Evolutionary conservation across 352 stramenopile genomes (phyloP), one percentile per base, ranked within the genome.

Genomic region (Globisporangium emineosum): DNA sequence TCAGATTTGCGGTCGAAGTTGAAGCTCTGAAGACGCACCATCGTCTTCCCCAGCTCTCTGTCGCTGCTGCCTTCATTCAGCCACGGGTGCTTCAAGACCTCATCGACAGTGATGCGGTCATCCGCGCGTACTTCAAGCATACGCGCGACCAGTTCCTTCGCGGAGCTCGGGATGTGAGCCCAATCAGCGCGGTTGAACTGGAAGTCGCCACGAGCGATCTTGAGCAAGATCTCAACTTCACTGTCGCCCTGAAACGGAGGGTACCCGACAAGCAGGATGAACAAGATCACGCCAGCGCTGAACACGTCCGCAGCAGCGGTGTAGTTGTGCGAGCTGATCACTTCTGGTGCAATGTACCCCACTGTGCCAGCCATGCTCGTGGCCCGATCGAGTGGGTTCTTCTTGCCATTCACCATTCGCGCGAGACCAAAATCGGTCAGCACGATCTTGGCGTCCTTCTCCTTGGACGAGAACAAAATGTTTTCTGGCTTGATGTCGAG

Each of bases 401-500:
- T 67, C 42, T 86, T 88, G 54, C 80, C 81, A 50, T 89, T 85
- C 43, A 90, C 74, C 79, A 91, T 93, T 27, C 82, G 80, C 15
- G 81, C 83, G 50, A 91, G 75, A 2, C 83, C 83, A 61, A 93
- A 93, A 51, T 93, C 83, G 0, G 82, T 91, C 32, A 93, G 70
- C n/a, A 88, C 51, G 52, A 93, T 89, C 67, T 88, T 89, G 60
- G 79, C 69, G 49, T 84, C 64, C 21, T 73, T 61, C 19, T 81
- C 73, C 57, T 77, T 73, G 4, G 71, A 80, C 9, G 78, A 74
- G 27, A 93, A 74, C 56, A 93, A 35, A n/a, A 93, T 90, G 62
- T 93, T 93, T 65, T 93, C 83, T 0, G 83, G 83, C 58, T 93
- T 93, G 66, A 93, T 78, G 65, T 93, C 83, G 29, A 93, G 60